A percentile compares a stretch with the other conserved stretches of the same genome.
Conservation (phyloP, 176 grass and related monocot genomes). For the Themeda triandra region DNA sequence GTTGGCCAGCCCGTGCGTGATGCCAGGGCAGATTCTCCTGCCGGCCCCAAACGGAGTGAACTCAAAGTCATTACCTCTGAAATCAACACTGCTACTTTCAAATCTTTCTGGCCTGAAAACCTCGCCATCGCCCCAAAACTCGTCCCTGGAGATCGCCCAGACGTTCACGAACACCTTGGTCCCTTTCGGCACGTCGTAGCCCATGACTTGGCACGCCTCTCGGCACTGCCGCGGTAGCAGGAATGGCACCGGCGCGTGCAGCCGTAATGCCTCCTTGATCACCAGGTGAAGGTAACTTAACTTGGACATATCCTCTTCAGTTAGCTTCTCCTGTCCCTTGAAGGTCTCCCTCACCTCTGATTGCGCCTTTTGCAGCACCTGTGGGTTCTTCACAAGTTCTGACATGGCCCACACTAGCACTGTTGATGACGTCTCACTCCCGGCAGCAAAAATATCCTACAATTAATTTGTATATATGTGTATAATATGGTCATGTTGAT, state of each 20-base stretch:
- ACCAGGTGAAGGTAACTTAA: neutral
- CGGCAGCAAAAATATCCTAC: constrained; percentile 19
- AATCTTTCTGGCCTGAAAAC: neutral
- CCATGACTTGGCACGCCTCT: neutral
- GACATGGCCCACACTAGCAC: constrained; percentile 24
- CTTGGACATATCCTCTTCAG: neutral
- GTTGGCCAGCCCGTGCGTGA: neutral
- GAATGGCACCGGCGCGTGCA: neutral
- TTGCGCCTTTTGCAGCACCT: constrained; percentile 8
- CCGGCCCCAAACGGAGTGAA: neutral
- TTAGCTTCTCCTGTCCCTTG: neutral
- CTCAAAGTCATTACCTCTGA: neutral
- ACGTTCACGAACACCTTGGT: constrained; percentile 8
- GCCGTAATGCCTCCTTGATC: neutral
- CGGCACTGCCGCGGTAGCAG: constrained; percentile 22
- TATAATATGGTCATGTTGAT: too few species aligned
- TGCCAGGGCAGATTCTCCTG: constrained; percentile 12
- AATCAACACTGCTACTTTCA: neutral
- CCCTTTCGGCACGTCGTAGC: neutral
- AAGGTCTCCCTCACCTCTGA: constrained; percentile 11
- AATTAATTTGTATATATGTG: neutral
- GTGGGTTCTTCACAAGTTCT: constrained; percentile 15
- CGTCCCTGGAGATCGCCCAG: neutral
- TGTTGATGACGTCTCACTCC: constrained; percentile 22
- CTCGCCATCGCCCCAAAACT: neutral